A percentile compares a stretch with the other conserved stretches of the same genome.
Evolutionary conservation across 345 rosid species (phyloP).

Genomic region (Barbarea vulgaris): DNA sequence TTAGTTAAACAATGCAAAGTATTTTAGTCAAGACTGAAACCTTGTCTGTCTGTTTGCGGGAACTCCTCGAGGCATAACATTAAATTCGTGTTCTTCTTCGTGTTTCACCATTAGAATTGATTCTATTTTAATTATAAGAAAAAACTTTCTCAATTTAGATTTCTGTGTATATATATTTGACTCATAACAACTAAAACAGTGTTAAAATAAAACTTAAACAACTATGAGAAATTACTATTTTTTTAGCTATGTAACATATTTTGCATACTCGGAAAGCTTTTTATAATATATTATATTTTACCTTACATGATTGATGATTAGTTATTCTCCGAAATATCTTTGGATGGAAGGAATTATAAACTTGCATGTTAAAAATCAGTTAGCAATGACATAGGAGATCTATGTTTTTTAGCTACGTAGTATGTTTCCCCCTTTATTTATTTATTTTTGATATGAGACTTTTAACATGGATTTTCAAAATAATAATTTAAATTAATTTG

Average conservation of each 20-base stretch:
- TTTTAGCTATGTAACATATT: neutral
- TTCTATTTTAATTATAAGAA: neutral
- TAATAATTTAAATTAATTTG: too few species aligned
- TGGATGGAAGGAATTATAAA: too few species aligned
- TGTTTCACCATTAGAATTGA: slow-evolving; percentile 26
- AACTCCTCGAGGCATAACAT: slow-evolving; percentile 34
- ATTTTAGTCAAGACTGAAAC: neutral
- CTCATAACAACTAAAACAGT: neutral
- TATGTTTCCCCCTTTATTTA: too few species aligned
- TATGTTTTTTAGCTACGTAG: too few species aligned
- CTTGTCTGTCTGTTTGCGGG: slow-evolving; percentile 29
- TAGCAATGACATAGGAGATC: too few species aligned
- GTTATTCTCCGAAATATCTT: too few species aligned
- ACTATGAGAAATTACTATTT: neutral
- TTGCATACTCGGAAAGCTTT: neutral
- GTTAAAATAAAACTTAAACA: neutral
- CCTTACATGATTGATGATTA: too few species aligned
- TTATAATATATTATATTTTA: too few species aligned
- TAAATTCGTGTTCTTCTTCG: slow-evolving; percentile 36
- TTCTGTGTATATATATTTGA: too few species aligned
- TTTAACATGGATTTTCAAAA: too few species aligned
- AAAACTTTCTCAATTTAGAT: neutral
- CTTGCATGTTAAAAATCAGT: too few species aligned
- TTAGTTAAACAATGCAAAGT: slow-evolving; percentile 11
- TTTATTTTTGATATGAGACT: too few species aligned